phyloP scores from a whole-genome alignment of 169 alveolate genomes.

The Theileria orientalis region DNA sequence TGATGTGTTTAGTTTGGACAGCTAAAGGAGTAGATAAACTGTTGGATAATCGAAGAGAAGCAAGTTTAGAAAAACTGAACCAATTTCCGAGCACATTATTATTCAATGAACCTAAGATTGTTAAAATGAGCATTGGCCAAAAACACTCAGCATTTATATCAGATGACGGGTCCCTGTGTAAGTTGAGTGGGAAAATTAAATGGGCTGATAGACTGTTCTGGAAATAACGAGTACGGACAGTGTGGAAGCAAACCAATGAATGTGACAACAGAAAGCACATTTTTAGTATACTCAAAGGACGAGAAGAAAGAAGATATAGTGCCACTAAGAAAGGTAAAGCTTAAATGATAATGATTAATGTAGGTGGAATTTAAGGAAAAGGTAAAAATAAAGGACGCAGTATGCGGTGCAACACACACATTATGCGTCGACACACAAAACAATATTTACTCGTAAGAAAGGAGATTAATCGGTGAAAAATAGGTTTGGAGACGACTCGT shows the following conservation, averaged over 20 bases:
- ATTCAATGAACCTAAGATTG: conserved; percentile 10
- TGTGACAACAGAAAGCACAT: conserved; percentile 2
- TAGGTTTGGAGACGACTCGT: conserved; percentile 64
- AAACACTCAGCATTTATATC: conserved; percentile 60
- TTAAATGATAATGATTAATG: neutral
- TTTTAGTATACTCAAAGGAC: neutral
- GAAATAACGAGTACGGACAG: conserved; percentile 59
- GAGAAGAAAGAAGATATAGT: neutral
- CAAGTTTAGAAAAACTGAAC: neutral
- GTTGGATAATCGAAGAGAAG: neutral
- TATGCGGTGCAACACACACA: conserved; percentile 61
- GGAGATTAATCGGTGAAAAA: neutral
- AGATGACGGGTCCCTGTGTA: conserved; percentile 51
- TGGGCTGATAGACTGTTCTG: conserved; percentile 29
- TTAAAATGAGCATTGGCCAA: conserved; percentile 54
- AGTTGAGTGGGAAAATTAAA: neutral
- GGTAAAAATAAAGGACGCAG: conserved; percentile 32
- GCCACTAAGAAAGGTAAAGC: conserved; percentile 18
- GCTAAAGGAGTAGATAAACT: neutral
- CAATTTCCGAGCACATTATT: neutral
- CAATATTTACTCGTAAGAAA: conserved; percentile 59
- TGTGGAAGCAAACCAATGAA: conserved; percentile 50
- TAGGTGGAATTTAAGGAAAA: conserved; percentile 52
- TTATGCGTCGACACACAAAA: conserved; percentile 46
- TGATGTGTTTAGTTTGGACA: conserved; percentile 16